Evolutionary conservation across 2,329 filamentous ascomycete species (phyloP).

Genomic region (Verticillium nonalfalfae): DNA sequence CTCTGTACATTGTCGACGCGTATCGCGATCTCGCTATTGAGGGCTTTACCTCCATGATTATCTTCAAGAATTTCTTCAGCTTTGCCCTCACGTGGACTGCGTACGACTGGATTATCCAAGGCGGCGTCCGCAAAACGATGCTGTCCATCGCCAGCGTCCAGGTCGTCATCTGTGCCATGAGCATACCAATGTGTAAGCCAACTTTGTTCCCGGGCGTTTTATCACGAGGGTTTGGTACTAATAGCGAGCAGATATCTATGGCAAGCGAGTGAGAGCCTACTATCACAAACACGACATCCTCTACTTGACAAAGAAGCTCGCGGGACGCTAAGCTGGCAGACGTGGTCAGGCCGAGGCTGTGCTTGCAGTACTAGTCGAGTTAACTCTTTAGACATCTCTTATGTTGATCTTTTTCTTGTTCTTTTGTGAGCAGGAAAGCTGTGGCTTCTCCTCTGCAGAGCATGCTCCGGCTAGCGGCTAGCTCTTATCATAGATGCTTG

Average conservation of each 20-base stretch:
- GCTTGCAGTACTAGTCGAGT: neutral
- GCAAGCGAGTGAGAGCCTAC: slow-evolving; percentile 70
- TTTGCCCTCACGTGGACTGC: slow-evolving; percentile 80
- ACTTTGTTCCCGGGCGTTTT: neutral
- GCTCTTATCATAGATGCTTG: neutral
- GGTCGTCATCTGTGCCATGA: slow-evolving; percentile 66
- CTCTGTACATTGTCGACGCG: slow-evolving; percentile 87
- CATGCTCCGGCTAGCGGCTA: too few species aligned
- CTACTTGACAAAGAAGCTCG: slow-evolving; percentile 16
- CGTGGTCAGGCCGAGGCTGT: neutral
- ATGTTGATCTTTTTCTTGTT: too few species aligned
- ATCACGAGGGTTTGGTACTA: neutral
- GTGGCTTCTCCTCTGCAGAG: too few species aligned
- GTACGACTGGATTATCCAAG: slow-evolving; percentile 71
- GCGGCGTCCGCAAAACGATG: slow-evolving; percentile 58
- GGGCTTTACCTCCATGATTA: slow-evolving; percentile 80
- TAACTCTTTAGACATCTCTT: neutral
- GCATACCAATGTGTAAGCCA: slow-evolving; percentile 73
- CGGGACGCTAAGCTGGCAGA: neutral
- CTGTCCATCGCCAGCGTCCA: slow-evolving; percentile 70
- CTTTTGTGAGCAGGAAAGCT: too few species aligned
- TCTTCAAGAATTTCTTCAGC: slow-evolving; percentile 94
- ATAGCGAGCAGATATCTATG: slow-evolving; percentile 57
- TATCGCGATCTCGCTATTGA: slow-evolving; percentile 86
- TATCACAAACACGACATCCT: slow-evolving; percentile 72